Base-by-base conservation (phyloP, 768 basidiomycete genomes). In the Mycena latifolia region DNA sequence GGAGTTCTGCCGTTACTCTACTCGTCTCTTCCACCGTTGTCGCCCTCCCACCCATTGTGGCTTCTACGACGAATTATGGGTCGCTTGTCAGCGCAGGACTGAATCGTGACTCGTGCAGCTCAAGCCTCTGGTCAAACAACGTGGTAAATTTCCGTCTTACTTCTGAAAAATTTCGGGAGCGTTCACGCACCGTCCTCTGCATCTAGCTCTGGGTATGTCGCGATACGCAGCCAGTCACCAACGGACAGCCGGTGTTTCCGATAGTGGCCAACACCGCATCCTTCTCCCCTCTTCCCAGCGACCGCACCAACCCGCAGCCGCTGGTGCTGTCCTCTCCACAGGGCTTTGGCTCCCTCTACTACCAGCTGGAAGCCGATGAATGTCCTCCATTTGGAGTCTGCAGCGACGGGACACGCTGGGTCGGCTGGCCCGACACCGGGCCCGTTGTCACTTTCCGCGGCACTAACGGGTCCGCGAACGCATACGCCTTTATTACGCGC, bases 61-160 rank as follows among this genome's bases (percentile, higher is more conserved):
- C 50, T 20, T 46, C 56, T 12, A 63, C 56, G 1, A 68, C 66
- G 2, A 47, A 28, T 46, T 68, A 68, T 28, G 66, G 66, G 5
- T 15, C n/a, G 46, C 56, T 68, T 24, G 17, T 18, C 28, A 39
- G 59, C 37, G 12, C 35, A 15, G 51, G 51, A 12, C 22, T 63
- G 50, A 68, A 63, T 59, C 66, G 66, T 25, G 66, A 68, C 28
- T 63, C 61, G 10, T 68, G 66, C 37, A 63, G 56, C n/a, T 68
- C 66, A 20, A 68, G 24, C 2, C 43, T 28, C 9, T 68, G 66
- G 66, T 35, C 50, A 17, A 18, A n/a, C 3, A 63, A 55, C 4
- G 61, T 63, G 29, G 63, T 58, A 37, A 46, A 25, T 50, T 7
- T 35, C 3, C 6, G 1, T 33, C 31, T 33, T 11, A 33, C 31